These are phyloP conservation scores for Pachyrhizus erosus DNA, from an alignment of 306 rosid species.

Conservation along the genomic window DNA sequence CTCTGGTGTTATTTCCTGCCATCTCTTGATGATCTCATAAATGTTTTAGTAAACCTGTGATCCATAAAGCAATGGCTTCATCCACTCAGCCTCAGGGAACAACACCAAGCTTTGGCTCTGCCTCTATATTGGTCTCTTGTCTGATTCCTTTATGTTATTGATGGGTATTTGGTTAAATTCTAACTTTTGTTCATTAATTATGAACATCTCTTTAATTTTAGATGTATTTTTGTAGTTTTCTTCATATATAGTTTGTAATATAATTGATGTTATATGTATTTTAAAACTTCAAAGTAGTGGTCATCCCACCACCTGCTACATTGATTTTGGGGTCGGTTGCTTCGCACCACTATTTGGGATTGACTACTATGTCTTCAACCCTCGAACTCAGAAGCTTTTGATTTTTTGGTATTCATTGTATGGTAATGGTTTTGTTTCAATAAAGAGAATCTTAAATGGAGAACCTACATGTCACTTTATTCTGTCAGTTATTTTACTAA, in stretches of 20 bases:
- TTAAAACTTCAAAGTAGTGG: neutral
- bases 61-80: too few species aligned
- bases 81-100: too few species aligned
- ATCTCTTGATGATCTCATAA: neutral
- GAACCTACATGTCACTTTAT: neutral
- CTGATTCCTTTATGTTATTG: neutral
- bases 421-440: constrained; percentile 10
- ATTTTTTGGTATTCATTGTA: constrained; percentile 20
- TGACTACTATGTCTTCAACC: neutral
- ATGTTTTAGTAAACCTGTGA: neutral
- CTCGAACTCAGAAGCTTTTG: neutral
- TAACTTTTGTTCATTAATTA: neutral
- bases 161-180: too few species aligned
- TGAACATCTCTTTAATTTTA: neutral
- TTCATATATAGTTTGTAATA: neutral
- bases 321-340: constrained; percentile 1
- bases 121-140: neutral
- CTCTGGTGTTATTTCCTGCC: neutral
- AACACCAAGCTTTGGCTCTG: neutral
- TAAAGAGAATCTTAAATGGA: neutral
- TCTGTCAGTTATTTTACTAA: neutral
- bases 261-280: neutral
- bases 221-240: neutral
- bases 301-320: neutral
- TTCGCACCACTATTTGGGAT: too few species aligned